Conservation (phyloP, 352 stramenopile genomes). For the Globisporangium barbulae region DNA sequence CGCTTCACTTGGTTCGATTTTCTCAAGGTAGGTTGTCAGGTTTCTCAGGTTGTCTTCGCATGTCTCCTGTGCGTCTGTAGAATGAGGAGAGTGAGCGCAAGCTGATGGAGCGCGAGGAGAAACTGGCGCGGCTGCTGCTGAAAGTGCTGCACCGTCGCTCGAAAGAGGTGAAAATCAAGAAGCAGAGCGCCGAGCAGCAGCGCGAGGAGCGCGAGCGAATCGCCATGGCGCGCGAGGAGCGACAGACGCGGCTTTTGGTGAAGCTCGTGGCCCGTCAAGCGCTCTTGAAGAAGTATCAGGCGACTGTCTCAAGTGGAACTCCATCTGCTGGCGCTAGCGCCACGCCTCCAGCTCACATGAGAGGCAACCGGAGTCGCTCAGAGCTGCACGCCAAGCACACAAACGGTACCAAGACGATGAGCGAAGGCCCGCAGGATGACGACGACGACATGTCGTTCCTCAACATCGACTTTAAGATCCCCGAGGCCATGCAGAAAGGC, state of each 20-base stretch:
- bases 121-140: slow-evolving; percentile 40
- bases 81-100: slow-evolving; percentile 51
- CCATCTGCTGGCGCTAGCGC: neutral
- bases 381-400: slow-evolving; percentile 2
- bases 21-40: neutral
- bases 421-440: slow-evolving; percentile 15
- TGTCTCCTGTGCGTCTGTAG: slow-evolving; percentile 23
- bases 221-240: slow-evolving; percentile 70
- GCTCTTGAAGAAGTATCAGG: slow-evolving; percentile 7
- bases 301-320: neutral
- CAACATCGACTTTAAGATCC: slow-evolving; percentile 44
- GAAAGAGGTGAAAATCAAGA: slow-evolving; percentile 40
- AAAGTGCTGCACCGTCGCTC: slow-evolving; percentile 57
- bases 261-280: slow-evolving; percentile 35
- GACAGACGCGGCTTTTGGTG: slow-evolving; percentile 40
- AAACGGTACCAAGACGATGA: neutral
- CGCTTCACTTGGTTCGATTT: neutral
- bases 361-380: slow-evolving; percentile 7
- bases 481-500: slow-evolving; percentile 27
- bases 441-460: slow-evolving; percentile 43
- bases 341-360: slow-evolving; percentile 5
- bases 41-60: neutral
- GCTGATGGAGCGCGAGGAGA: slow-evolving; percentile 76
- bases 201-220: slow-evolving; percentile 63
- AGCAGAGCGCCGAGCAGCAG: slow-evolving; percentile 48